Base-by-base conservation (phyloP, 2,329 filamentous ascomycete genomes). In the Paraconiothyrium sp. region DNA sequence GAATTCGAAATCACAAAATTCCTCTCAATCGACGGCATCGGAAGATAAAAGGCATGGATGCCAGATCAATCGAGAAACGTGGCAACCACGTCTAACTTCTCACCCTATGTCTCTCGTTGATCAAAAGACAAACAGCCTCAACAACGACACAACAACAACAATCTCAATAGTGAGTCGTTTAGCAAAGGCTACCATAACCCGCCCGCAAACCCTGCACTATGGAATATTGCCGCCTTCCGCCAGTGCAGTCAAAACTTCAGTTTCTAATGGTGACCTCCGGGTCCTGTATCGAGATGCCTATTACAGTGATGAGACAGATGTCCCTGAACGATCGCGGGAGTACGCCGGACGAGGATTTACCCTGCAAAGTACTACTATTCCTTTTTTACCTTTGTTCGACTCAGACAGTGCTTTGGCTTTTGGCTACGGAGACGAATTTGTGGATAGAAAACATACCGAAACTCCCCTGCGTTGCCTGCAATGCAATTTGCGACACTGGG, bases 321-420 rank as follows among this genome's bases (percentile, higher is more conserved):
- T 97, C 0, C 93, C 94, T 13, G 85, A 90, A 43, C 86, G 90
- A 57, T 79, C 85, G 35, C 85, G 92, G 57, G 93, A 97, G 77
- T 98, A 97, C 79, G 94, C 92, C 7, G 94, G 94, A 3, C 89
- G 89, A 68, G 92, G 96, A 69, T 97, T 96, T 74, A 90, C 88
- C 60, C 81, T 97, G 7, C 86, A 89, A 70, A 90, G 93, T 62
- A 88, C 86, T 57, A 92, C 90, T 1, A 74, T 96, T 8, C 92
- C 92, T 0, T 97, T 89, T 77, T 85, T 98, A 2, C 92, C 93
- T 0, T 82, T 87, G 0, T 98, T 98, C 67, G 89, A 96, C 72
- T 79, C 87, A 1, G 85, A 82, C 6, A 89, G 87, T 8, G 82
- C 80, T 30, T 88, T 86, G 3, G 76, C 81, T 13, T 86, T 87